Evolutionary conservation across 129 eudicot species (phyloP), one percentile per base, ranked within the genome.

Genomic region (Heracleum sosnowskyi): DNA sequence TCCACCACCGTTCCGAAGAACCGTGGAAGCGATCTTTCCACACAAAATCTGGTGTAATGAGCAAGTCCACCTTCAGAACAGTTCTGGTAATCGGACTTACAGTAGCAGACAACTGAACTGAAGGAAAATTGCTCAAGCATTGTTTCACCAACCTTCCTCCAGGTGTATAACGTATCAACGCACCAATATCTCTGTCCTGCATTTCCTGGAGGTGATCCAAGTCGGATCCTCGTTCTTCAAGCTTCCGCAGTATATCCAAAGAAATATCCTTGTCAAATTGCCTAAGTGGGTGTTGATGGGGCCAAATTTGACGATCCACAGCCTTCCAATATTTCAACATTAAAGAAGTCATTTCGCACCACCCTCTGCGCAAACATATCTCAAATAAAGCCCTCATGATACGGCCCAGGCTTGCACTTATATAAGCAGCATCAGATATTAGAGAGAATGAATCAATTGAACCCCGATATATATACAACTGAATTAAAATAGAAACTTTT

Each of bases 271-370:
- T 92, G 85, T 87, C 97, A 81, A 96, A 96, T 73, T 96, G 99
- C 84, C 99, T 87, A 74, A 96, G 97, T n/a, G 97, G 97, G 83
- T 96, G 97, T 79, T 92, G 99, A 86, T 96, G 97, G 68, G 97
- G 99, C 99, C 99, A 96, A 64, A 96, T 84, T 83, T 92, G 97
- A 81, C 97, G 97, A 84, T 96, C 99, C 68, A 96, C 99, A 63
- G 99, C 97, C 91, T 96, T 96, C 85, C 99, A 96, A 78, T 90
- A 96, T 68, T 96, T 97, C 89, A 96, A 82, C 99, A 96, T 90
- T 81, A 92, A 87, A 37, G 94, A 83, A 53, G 99, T 75, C 99
- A 92, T 96, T 89, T 96, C 99, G 78, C 96, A 92, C 99, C 99
- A 96, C 76, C 99, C 99, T 89, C 92, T 87, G 35, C 96, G 97